Percentiles rank a stretch among this genome's conserved stretches.
Conservation (phyloP, 2,329 filamentous ascomycete genomes). For the Epichloe hybrida region DNA sequence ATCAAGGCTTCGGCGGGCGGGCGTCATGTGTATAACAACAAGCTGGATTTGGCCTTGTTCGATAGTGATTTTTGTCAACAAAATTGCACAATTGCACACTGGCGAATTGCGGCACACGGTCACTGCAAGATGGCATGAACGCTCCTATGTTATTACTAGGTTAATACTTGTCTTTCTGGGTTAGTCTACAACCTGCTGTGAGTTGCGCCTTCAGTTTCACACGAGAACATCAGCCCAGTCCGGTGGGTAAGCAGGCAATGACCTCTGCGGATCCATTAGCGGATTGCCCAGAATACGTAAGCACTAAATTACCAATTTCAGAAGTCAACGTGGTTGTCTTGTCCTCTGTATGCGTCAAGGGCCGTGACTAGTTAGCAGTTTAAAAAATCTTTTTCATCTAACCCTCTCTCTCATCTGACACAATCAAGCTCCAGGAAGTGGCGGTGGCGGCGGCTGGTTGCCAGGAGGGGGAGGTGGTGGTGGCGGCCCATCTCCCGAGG, state of each 20-base stretch:
- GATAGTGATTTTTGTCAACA: background rate
- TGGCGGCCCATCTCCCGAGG: conserved; percentile 31
- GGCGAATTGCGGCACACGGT: background rate
- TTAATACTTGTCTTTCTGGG: conserved; percentile 1
- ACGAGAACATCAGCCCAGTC: background rate
- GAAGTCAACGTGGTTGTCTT: background rate
- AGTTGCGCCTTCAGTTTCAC: background rate
- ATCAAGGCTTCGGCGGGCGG: too few relatives aligned
- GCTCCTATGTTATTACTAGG: background rate
- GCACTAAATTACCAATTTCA: background rate
- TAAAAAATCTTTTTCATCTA: background rate
- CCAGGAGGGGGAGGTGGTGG: conserved; percentile 52
- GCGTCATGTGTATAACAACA: too few relatives aligned
- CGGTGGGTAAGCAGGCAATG: background rate
- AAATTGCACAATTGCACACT: background rate
- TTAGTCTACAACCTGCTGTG: background rate
- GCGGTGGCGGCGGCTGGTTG: conserved; percentile 50
- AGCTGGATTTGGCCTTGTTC: too few relatives aligned
- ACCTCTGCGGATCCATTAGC: background rate
- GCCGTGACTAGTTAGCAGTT: background rate
- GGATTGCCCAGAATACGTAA: background rate
- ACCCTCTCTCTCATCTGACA: background rate
- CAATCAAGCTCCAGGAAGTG: conserved; percentile 36
- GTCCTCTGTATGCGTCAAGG: too few relatives aligned
- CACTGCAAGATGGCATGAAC: background rate